Conservation (phyloP, 73 alveolate genomes). For the Tetrahymena elliotti region DNA sequence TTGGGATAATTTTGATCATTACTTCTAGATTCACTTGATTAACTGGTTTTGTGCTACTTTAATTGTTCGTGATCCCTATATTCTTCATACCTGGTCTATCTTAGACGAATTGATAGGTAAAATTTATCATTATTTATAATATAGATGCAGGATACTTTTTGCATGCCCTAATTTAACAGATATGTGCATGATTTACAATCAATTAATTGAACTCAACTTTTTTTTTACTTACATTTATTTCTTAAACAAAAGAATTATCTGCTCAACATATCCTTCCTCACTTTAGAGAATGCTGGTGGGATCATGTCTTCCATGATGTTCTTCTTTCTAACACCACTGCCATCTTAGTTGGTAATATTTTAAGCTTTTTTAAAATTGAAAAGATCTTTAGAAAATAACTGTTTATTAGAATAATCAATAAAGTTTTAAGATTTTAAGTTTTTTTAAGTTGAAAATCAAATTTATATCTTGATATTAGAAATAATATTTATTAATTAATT, state of each 20-base stretch:
- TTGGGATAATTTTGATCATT: constrained; percentile 56
- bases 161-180: no score
- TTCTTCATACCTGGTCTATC: constrained; percentile 72
- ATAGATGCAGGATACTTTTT: no score
- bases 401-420: background rate
- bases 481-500: no score
- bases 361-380: constrained; percentile 28
- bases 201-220: no score
- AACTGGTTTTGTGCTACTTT: constrained; percentile 78
- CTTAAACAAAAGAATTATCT: constrained; percentile 64
- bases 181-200: no score
- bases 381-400: background rate
- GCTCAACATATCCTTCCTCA: constrained; percentile 75
- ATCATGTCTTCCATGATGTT: constrained; percentile 72
- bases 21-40: constrained; percentile 61
- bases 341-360: constrained; percentile 54
- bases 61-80: constrained; percentile 61
- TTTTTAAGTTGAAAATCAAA: background rate
- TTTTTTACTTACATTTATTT: background rate
- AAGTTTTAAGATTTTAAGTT: background rate
- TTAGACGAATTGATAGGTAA: constrained; percentile 59
- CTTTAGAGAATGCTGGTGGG: constrained; percentile 95
- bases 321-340: constrained; percentile 71
- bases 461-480: no score
- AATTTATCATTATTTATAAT: no score